Percentiles rank a stretch among this genome's conserved stretches.
Evolutionary conservation across 2,329 filamentous ascomycete genomes (phyloP).

Genomic region (Phaeophleospora eucalypticola): DNA sequence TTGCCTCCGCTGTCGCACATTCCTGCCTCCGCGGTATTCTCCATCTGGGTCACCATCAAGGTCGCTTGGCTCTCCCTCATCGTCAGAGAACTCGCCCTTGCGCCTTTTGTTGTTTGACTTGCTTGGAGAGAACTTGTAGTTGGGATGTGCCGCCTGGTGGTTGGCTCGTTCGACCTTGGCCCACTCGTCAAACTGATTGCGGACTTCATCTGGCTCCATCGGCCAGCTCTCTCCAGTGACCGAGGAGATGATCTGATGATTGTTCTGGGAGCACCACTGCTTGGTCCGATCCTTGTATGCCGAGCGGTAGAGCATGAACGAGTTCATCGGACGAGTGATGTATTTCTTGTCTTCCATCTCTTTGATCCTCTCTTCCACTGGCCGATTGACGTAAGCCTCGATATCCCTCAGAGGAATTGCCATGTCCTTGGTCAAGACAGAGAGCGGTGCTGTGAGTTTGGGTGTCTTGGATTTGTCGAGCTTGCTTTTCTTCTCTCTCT

Average conservation of each 20-base stretch:
- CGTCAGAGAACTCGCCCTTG: slow-evolving; percentile 32
- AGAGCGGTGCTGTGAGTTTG: slow-evolving; percentile 63
- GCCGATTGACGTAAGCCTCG: slow-evolving; percentile 70
- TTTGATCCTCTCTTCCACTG: slow-evolving; percentile 58
- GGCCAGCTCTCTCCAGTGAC: slow-evolving; percentile 86
- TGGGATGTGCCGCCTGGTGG: slow-evolving; percentile 78
- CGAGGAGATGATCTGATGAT: slow-evolving; percentile 87
- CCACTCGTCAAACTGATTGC: slow-evolving; percentile 71
- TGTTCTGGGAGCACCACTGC: slow-evolving; percentile 74
- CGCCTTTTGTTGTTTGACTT: slow-evolving; percentile 58
- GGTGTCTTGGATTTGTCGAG: slow-evolving; percentile 46
- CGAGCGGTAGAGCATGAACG: slow-evolving; percentile 95
- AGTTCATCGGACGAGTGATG: slow-evolving; percentile 91
- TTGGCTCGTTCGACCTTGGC: slow-evolving; percentile 78
- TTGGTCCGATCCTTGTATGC: slow-evolving; percentile 86
- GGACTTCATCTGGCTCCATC: slow-evolving; percentile 68
- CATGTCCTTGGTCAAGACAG: slow-evolving; percentile 62
- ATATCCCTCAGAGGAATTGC: slow-evolving; percentile 70
- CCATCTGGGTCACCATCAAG: slow-evolving; percentile 34
- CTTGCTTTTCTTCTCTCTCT: slow-evolving; percentile 44
- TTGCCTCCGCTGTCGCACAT: slow-evolving; percentile 23
- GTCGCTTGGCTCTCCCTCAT: slow-evolving; percentile 32
- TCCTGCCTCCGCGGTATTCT: slow-evolving; percentile 29
- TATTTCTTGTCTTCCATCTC: slow-evolving; percentile 71
- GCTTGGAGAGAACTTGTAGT: slow-evolving; percentile 89